These are phyloP conservation scores for Nemania serpens DNA, from an alignment of 2,329 filamentous ascomycete species.

Conservation along the genomic window DNA sequence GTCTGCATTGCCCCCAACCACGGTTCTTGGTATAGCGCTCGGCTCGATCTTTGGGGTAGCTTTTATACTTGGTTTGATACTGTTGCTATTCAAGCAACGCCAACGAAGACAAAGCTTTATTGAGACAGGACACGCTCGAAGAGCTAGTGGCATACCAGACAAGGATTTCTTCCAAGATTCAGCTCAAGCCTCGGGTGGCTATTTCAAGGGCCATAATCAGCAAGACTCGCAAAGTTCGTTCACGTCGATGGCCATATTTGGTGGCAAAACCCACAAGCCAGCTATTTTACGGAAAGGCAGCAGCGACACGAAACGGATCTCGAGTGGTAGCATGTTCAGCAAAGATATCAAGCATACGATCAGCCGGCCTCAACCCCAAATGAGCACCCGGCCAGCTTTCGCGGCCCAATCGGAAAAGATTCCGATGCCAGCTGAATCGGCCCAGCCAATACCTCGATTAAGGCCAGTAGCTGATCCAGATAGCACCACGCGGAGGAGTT, in stretches of 20 bases:
- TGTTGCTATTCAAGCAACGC: constrained; percentile 69
- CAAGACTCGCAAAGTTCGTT: constrained; percentile 61
- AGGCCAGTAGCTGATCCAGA: constrained; percentile 43
- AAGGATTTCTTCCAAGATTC: constrained; percentile 56
- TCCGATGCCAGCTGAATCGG: constrained; percentile 30
- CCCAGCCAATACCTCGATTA: constrained; percentile 42
- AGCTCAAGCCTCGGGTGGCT: constrained; percentile 49
- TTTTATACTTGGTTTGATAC: constrained; percentile 69
- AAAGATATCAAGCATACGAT: constrained; percentile 67
- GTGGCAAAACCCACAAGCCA: constrained; percentile 62
- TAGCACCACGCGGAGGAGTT: constrained; percentile 62
- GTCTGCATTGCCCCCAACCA: constrained; percentile 49
- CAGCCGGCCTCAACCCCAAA: constrained; percentile 63
- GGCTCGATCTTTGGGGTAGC: constrained; percentile 80
- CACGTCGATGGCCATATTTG: constrained; percentile 68
- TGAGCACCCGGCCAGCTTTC: constrained; percentile 40
- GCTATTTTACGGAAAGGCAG: constrained; percentile 59
- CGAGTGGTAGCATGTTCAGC: constrained; percentile 61
- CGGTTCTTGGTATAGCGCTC: constrained; percentile 79
- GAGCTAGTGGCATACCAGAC: constrained; percentile 52
- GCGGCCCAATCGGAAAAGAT: constrained; percentile 31
- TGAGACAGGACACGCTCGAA: constrained; percentile 52
- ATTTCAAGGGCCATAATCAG: constrained; percentile 57
- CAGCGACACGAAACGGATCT: constrained; percentile 58
- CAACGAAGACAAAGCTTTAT: constrained; percentile 59